Conservation (phyloP, 495 filamentous ascomycete species). For the Thermothielavioides terrestris region DNA sequence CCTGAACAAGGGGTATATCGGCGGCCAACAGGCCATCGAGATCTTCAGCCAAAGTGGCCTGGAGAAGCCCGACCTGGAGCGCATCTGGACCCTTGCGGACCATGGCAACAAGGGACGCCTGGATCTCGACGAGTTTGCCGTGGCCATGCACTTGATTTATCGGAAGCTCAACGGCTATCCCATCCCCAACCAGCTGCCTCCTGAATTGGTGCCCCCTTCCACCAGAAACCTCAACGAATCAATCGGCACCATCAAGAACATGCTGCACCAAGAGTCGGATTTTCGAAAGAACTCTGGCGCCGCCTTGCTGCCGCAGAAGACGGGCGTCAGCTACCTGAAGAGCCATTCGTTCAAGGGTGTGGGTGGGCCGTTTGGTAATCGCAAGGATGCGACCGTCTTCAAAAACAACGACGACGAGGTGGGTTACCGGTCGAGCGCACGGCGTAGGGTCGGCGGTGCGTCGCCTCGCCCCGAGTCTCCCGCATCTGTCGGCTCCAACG, state of each 20-base stretch:
- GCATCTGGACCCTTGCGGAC: constrained; percentile 92
- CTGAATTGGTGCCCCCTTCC: constrained; percentile 91
- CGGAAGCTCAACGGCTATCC: constrained; percentile 93
- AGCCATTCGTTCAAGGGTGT: constrained; percentile 77
- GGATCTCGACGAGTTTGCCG: constrained; percentile 96
- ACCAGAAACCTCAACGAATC: constrained; percentile 90
- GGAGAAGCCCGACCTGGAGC: constrained; percentile 79
- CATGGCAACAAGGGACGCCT: constrained; percentile 86
- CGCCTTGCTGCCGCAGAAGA: constrained; percentile 84
- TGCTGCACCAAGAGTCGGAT: constrained; percentile 86
- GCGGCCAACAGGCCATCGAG: constrained; percentile 89
- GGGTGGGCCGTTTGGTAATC: constrained; percentile 34
- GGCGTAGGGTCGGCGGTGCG: constrained; percentile 68
- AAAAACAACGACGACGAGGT: constrained; percentile 89
- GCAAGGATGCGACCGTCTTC: constrained; percentile 94
- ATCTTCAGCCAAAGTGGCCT: constrained; percentile 95
- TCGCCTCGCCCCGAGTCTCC: constrained; percentile 72
- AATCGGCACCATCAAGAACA: constrained; percentile 83
- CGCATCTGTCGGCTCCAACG: constrained; percentile 57
- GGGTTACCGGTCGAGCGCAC: constrained; percentile 89
- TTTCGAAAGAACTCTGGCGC: constrained; percentile 74
- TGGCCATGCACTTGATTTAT: constrained; percentile 99
- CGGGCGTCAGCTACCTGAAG: constrained; percentile 96
- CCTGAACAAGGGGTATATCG: constrained; percentile 84
- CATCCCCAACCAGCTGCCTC: constrained; percentile 79